Conservation (phyloP, 768 basidiomycete genomes). For the Collybia mongolica region DNA sequence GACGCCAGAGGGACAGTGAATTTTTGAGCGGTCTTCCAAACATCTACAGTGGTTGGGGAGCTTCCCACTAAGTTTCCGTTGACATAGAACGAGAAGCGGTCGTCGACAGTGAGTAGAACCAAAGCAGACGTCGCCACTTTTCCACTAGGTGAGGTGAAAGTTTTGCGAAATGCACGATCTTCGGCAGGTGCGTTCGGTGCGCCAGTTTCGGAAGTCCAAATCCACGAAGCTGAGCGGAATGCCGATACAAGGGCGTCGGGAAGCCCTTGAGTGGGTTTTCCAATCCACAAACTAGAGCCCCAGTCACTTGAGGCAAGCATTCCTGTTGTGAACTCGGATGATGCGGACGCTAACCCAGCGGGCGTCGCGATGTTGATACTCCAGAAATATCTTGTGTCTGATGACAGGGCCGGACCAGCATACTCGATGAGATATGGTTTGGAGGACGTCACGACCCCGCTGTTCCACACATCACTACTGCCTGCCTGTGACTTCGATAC, state of each 20-base stretch:
- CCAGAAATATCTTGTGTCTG: conserved; percentile 26
- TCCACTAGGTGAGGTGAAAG: neutral
- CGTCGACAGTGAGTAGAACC: neutral
- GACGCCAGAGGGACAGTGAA: conserved; percentile 17
- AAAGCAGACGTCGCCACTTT: neutral
- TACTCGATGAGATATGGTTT: conserved; percentile 23
- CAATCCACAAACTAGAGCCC: neutral
- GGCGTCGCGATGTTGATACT: conserved; percentile 19
- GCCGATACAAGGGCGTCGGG: conserved; percentile 14
- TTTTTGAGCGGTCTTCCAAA: conserved; percentile 24
- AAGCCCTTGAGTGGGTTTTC: conserved; percentile 5
- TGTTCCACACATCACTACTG: conserved; percentile 21
- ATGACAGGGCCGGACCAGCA: conserved; percentile 19
- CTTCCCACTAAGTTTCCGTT: conserved; percentile 23
- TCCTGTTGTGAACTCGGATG: conserved; percentile 21
- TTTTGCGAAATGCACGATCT: conserved; percentile 25
- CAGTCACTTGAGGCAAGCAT: no score
- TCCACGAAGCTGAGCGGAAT: conserved; percentile 23
- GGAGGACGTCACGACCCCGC: conserved; percentile 16
- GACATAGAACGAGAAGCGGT: neutral
- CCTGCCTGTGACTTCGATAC: conserved; percentile 18
- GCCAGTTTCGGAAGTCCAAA: conserved; percentile 23
- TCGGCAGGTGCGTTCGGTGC: conserved; percentile 16
- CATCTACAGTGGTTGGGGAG: conserved; percentile 17
- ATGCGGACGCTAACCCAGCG: conserved; percentile 17